phyloP scores from a whole-genome alignment of 345 rosid species.

The Citrus reticulata region DNA sequence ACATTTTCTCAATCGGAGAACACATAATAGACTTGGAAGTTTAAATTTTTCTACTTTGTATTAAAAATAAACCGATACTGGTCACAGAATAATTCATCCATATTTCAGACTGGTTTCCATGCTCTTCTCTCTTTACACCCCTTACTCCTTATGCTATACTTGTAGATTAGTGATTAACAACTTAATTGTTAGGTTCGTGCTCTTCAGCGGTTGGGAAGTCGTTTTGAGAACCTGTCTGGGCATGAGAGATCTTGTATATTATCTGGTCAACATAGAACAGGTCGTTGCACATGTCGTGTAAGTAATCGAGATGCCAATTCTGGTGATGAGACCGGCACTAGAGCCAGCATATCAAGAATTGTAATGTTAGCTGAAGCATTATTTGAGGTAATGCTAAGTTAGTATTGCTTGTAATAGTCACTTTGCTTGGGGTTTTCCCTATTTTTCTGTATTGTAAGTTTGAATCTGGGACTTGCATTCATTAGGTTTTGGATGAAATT shows the following conservation, averaged over 20 bases:
- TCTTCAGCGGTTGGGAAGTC: conserved; percentile 89
- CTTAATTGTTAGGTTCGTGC: conserved; percentile 67
- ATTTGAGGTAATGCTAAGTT: conserved; percentile 64
- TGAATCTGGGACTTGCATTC: conserved; percentile 22
- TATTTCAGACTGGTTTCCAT: neutral
- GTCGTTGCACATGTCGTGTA: conserved; percentile 72
- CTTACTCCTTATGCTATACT: neutral
- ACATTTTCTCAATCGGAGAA: neutral
- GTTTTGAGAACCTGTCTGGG: conserved; percentile 82
- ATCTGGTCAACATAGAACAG: conserved; percentile 81
- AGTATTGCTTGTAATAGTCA: neutral
- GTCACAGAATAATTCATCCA: neutral
- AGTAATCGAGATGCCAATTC: conserved; percentile 50
- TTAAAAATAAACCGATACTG: neutral
- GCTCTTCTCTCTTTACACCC: neutral
- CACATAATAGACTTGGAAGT: neutral
- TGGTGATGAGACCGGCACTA: conserved; percentile 64
- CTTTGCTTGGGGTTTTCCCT: neutral
- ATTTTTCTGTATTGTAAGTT: conserved; percentile 23
- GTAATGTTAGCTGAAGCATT: conserved; percentile 98
- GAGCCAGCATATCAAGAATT: conserved; percentile 97
- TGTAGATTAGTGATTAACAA: conserved; percentile 10
- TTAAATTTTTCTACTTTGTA: neutral
- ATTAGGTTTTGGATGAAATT: conserved; percentile 98
- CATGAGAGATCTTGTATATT: conserved; percentile 88